phyloP scores from a whole-genome alignment of 2,329 filamentous ascomycete species.

The Coniochaeta hoffmannii region DNA sequence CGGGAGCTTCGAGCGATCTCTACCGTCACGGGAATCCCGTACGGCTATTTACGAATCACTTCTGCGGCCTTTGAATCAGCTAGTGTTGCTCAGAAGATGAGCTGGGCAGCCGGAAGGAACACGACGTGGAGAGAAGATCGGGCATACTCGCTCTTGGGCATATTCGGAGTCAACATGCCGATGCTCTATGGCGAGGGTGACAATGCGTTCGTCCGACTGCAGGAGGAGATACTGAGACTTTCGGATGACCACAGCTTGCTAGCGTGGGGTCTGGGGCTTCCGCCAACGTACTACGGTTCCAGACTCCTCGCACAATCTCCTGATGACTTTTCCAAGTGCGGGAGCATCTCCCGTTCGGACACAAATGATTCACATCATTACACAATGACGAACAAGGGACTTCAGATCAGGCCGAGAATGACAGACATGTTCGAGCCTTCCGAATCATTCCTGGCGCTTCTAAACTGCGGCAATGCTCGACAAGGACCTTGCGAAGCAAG shows the following conservation, averaged over 20 bases:
- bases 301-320: background rate
- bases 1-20: background rate
- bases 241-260: conserved; percentile 4
- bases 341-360: background rate
- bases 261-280: background rate
- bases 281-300: background rate
- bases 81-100: conserved; percentile 9
- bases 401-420: background rate
- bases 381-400: conserved; percentile 1
- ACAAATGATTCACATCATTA: background rate
- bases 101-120: conserved; percentile 15
- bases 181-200: conserved; percentile 16
- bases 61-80: background rate
- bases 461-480: background rate
- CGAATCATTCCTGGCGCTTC: background rate
- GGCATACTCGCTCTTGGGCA: conserved; percentile 19
- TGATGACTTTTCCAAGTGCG: background rate
- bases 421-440: background rate
- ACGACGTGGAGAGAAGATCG: conserved; percentile 18
- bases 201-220: conserved; percentile 9
- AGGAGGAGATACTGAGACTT: conserved; percentile 8
- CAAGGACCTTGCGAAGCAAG: background rate
- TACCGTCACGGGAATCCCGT: background rate
- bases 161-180: conserved; percentile 20
- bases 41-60: background rate